Percentiles rank a stretch among this genome's conserved stretches.
phyloP scores from a whole-genome alignment of 2,329 filamentous ascomycete genomes.

The Ophioceras dolichostomum region DNA sequence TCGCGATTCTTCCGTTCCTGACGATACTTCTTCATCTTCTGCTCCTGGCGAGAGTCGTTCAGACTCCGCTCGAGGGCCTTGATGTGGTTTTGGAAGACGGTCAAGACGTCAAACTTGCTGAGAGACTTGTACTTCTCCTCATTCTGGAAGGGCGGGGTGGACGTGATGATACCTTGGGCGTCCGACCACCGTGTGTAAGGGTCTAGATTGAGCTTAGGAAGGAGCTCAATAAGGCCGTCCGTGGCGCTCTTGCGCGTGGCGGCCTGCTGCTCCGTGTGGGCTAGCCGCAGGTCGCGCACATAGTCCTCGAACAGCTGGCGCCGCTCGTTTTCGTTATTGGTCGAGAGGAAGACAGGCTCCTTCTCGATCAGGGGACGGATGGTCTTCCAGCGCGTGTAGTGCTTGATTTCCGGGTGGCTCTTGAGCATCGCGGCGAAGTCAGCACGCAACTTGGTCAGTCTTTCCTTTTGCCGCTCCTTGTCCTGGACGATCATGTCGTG shows the following conservation, averaged over 20 bases:
- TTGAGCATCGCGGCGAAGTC: slow-evolving; percentile 96
- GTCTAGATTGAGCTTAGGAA: slow-evolving; percentile 72
- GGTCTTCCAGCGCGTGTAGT: slow-evolving; percentile 96
- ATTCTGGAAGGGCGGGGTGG: slow-evolving; percentile 62
- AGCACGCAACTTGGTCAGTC: slow-evolving; percentile 77
- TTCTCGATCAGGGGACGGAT: slow-evolving; percentile 87
- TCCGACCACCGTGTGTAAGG: slow-evolving; percentile 93
- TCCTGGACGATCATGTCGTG: slow-evolving; percentile 83
- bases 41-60: slow-evolving; percentile 80
- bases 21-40: slow-evolving; percentile 70
- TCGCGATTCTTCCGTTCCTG: slow-evolving; percentile 82
- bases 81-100: slow-evolving; percentile 89
- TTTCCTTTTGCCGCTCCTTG: slow-evolving; percentile 88
- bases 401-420: slow-evolving; percentile 91
- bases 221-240: slow-evolving; percentile 66
- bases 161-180: slow-evolving; percentile 70
- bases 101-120: slow-evolving; percentile 80
- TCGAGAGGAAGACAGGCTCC: slow-evolving; percentile 90
- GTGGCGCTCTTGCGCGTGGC: slow-evolving; percentile 66
- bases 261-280: slow-evolving; percentile 64
- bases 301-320: slow-evolving; percentile 92
- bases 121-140: slow-evolving; percentile 80
- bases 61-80: slow-evolving; percentile 81
- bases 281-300: slow-evolving; percentile 69
- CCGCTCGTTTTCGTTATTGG: slow-evolving; percentile 76